These are phyloP conservation scores for Neonectria hederae DNA, from an alignment of 2,329 filamentous ascomycete species.

Conservation along the genomic window DNA sequence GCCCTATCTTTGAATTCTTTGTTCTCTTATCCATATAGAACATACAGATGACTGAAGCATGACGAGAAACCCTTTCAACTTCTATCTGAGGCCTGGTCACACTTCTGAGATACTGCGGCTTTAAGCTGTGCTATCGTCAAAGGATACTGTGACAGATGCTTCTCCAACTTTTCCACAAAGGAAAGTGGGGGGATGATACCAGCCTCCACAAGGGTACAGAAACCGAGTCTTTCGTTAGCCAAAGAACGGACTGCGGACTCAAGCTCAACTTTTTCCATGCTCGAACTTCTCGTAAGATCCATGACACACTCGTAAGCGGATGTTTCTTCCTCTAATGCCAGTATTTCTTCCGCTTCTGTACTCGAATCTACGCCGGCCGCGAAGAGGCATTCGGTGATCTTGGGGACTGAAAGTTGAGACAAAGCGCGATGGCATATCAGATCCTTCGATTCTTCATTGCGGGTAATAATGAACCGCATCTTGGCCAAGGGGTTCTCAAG, in stretches of 20 bases:
- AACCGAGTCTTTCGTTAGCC: conserved; percentile 2
- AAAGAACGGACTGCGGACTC: conserved; percentile 12
- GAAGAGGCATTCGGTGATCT: conserved; percentile 5
- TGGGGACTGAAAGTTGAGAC: not conserved
- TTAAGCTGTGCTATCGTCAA: not conserved
- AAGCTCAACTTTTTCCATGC: not conserved
- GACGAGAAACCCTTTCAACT: no score
- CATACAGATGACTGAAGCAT: no score
- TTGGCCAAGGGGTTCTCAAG: conserved; percentile 11
- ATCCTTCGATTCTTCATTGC: not conserved
- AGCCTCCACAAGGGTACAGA: conserved; percentile 9
- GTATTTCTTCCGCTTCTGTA: not conserved
- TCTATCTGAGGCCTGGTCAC: not conserved
- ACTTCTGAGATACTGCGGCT: not conserved
- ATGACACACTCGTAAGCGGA: not conserved
- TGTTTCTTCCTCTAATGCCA: not conserved
- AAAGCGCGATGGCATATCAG: not conserved
- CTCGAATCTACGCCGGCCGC: not conserved
- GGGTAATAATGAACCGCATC: not conserved
- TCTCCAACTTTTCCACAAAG: not conserved
- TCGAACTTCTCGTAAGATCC: not conserved
- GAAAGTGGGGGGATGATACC: not conserved
- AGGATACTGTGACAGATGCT: not conserved
- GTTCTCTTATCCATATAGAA: no score
- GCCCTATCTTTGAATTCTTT: no score